Evolutionary conservation across 2,329 filamentous ascomycete genomes (phyloP), one percentile per base, ranked within the genome.

Genomic region (Plectosphaerella sp.): DNA sequence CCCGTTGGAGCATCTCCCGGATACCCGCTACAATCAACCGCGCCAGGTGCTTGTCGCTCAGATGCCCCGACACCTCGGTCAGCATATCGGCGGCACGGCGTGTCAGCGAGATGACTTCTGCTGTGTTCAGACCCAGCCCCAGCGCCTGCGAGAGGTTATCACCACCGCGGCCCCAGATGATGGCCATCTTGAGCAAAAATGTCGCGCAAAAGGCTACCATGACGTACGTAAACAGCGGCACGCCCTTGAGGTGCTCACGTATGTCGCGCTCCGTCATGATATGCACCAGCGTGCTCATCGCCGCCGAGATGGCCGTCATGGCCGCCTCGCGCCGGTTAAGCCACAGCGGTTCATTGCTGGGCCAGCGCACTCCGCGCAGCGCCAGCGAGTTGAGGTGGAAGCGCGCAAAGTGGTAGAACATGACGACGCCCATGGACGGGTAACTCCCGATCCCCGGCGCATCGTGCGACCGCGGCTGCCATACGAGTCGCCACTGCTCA

Each of bases 181-280:
- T 64, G 7, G 62, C 59, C 5, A 68, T 64, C 50, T 71, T 71
- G 52, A 70, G 61, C 5, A 71, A 59, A 52, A 71, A 71, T 1
- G 68, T 66, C 2, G 62, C 59, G 4, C 64, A 62, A 51, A 66
- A 69, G 5, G 66, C 62, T 28, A 70, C 66, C 67, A 70, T 69
- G 35, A 64, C 68, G 50, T 69, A 64, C 10, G 66, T 57, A 49
- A 67, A 70, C 7, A 70, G 56, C 2, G 67, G 68, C n/a, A 66
- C 63, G 25, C 67, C 67, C 14, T 65, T 60, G 15, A 71, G 55
- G 3, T 62, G 58, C 15, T 59, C 55, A 3, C 62, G 57, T 33
- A 70, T 62, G 46, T 70, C 67, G 4, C 61, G 59, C 45, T 70
- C 66, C 20, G 63, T 61, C 0, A 69, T 52, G 2, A 69, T 61